These are phyloP conservation scores for Ceratocystis destructans DNA, from an alignment of 2,329 filamentous ascomycete species.

Conservation along the genomic window DNA sequence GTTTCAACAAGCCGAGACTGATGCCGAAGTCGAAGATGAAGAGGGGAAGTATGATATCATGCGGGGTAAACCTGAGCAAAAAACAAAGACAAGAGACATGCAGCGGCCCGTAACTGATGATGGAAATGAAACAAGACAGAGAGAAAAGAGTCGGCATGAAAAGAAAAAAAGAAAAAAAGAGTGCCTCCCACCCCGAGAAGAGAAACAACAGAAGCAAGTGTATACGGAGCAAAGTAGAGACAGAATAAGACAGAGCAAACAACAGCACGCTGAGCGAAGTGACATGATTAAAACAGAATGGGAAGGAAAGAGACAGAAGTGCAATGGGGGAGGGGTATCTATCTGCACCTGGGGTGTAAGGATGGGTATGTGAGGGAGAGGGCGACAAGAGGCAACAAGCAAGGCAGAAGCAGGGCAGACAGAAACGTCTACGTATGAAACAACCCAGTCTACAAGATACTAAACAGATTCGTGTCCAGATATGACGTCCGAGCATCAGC, in stretches of 20 bases:
- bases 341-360: not conserved
- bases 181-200: slow-evolving; percentile 1
- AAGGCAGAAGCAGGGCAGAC: no score
- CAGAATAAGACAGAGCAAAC: not conserved
- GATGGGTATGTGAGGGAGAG: not conserved
- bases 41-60: not conserved
- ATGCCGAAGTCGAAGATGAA: not conserved
- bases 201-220: not conserved
- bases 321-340: not conserved
- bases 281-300: not conserved
- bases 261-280: slow-evolving; percentile 4
- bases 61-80: not conserved
- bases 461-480: no score
- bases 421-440: no score
- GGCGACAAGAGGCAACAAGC: no score
- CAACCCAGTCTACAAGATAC: no score
- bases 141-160: not conserved
- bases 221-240: not conserved
- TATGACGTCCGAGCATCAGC: not conserved
- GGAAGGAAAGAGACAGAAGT: not conserved
- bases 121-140: not conserved
- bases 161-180: not conserved
- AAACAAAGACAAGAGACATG: not conserved
- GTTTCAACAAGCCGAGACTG: not conserved
- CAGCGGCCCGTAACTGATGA: not conserved